Base-by-base conservation (phyloP, 2,329 filamentous ascomycete species). In the Alternaria ventricosa region DNA sequence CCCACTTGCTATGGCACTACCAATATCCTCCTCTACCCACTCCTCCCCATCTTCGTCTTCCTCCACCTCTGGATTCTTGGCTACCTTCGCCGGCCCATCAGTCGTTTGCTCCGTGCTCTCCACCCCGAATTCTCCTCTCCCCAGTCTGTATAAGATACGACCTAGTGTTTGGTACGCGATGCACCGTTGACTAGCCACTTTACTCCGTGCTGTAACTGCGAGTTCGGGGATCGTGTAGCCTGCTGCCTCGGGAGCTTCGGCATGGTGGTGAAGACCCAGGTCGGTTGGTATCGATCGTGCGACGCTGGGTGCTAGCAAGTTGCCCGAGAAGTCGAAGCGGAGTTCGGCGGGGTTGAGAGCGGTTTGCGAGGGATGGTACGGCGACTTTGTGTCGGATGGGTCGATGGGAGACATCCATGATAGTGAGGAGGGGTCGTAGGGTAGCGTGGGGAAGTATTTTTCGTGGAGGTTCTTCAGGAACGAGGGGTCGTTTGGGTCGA, bases 141-240 rank as follows among this genome's bases (percentile, higher is more conserved):
- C 95, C 0, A 99, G 84, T 9, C 94, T 85, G 77, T 92, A 98
- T 15, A 98, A 80, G 6, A 98, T 87, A 20, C 96, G 86, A 0
- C 96, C 96, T 1, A 98, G 83, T 0, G 94, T 95, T 80, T 97
- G 95, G 80, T 93, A 97, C 0, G 96, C 93, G 65, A 98, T 87
- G 75, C 96, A 97, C 11, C 95, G 84, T 82, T 99, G 96, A 1
- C 92, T 90, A 0, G 96, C 88, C 20, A 97, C 93, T 0, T 90
- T 89, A 59, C 92, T 96, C 33, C 95, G 87, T 5, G 93, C 89
- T 2, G 97, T 86, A 30, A 91, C 88, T 1, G 93, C 90, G 1
- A 99, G 85, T 80, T 99, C 96, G 0, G 89, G 88, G 28, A 99
- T 87, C 0, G 96, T 98, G 80, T 99, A 99, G 0, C 96, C 96